phyloP scores from a whole-genome alignment of 345 rosid species.

The Rhodamnia rubescens region DNA sequence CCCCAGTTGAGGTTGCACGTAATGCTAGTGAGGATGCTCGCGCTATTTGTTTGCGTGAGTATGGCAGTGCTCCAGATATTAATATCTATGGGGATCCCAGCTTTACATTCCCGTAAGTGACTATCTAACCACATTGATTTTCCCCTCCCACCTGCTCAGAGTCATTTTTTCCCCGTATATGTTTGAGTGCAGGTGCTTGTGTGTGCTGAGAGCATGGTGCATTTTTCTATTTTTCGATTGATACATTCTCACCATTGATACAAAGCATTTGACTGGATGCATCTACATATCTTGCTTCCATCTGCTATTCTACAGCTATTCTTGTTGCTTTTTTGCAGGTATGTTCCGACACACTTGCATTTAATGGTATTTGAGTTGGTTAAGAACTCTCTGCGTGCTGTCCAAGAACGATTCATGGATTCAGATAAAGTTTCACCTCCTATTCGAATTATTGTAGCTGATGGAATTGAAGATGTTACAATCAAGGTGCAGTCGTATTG shows the following conservation, averaged over 20 bases:
- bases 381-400: slow-evolving; percentile 91
- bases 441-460: slow-evolving; percentile 70
- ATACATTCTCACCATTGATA: neutral
- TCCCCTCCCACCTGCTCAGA: neutral
- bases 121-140: neutral
- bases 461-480: neutral
- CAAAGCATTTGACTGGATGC: neutral
- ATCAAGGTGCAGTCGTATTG: neutral
- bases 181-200: neutral
- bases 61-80: slow-evolving; percentile 78
- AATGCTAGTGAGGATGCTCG: slow-evolving; percentile 94
- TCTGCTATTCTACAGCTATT: neutral
- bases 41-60: slow-evolving; percentile 69
- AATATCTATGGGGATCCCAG: slow-evolving; percentile 77
- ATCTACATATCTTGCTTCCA: neutral
- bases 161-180: neutral
- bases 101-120: slow-evolving; percentile 91
- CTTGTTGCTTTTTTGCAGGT: slow-evolving; percentile 27
- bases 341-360: slow-evolving; percentile 88
- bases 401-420: slow-evolving; percentile 75
- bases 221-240: neutral
- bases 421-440: slow-evolving; percentile 74
- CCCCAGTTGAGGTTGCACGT: slow-evolving; percentile 81
- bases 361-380: slow-evolving; percentile 94
- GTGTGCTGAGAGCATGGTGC: neutral